A percentile compares a stretch with the other conserved stretches of the same genome.
These are phyloP conservation scores for Mucor mucedo DNA, from an alignment of 371 early-diverging fungal genomes.

Conservation along the genomic window DNA sequence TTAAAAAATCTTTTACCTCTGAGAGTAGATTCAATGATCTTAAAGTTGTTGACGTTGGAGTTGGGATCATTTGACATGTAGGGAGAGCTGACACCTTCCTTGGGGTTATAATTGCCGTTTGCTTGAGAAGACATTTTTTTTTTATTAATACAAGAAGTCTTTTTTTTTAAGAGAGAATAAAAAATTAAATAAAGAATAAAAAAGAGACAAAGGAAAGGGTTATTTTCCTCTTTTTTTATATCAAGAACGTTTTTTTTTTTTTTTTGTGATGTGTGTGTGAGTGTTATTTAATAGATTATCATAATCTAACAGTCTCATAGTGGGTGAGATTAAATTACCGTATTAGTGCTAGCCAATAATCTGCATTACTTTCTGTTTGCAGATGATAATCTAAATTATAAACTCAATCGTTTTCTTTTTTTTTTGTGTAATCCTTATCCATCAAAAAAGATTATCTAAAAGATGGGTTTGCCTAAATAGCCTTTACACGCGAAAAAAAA, in stretches of 20 bases:
- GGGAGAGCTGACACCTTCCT: conserved; percentile 53
- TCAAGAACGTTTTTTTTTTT: neutral
- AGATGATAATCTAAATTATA: neutral
- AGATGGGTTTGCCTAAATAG: too few relatives aligned
- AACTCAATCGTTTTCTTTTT: too few relatives aligned
- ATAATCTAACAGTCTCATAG: conserved; percentile 2
- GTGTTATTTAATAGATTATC: neutral
- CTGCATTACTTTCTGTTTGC: neutral
- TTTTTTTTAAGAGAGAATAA: neutral
- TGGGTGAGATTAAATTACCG: conserved; percentile 8
- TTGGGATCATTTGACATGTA: conserved; percentile 77
- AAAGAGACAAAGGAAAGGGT: neutral
- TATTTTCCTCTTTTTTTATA: neutral
- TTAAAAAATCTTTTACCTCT: conserved; percentile 62
- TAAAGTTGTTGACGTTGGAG: conserved; percentile 88
- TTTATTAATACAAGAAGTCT: neutral
- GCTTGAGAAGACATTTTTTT: conserved; percentile 23
- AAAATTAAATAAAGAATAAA: neutral
- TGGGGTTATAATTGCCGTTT: conserved; percentile 16
- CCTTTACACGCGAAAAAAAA: too few relatives aligned
- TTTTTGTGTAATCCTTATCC: too few relatives aligned
- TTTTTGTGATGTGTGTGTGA: too few relatives aligned
- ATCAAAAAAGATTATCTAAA: too few relatives aligned
- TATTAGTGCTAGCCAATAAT: neutral
- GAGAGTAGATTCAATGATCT: conserved; percentile 95